Evolutionary conservation across 2,329 filamentous ascomycete species (phyloP).

Genomic region (Calonectria montana): DNA sequence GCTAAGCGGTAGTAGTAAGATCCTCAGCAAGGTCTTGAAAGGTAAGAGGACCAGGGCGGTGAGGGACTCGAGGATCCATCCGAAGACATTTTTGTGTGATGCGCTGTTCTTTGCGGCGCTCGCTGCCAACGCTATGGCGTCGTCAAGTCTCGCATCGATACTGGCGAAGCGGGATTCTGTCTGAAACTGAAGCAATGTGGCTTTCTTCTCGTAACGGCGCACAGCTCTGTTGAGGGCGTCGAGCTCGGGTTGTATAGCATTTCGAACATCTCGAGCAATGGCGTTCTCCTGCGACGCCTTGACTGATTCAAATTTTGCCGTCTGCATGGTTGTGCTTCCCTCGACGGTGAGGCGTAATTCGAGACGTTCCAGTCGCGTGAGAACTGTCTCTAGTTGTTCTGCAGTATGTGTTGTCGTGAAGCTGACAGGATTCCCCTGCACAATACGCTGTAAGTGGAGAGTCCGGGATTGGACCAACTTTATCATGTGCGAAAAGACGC

Average conservation of each 20-base stretch:
- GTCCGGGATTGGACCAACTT: conserved; percentile 84
- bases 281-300: conserved; percentile 55
- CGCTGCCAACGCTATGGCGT: conserved; percentile 84
- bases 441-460: conserved; percentile 81
- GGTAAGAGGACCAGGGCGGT: conserved; percentile 54
- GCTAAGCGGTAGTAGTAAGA: conserved; percentile 58
- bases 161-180: conserved; percentile 80
- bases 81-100: conserved; percentile 50
- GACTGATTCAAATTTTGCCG: conserved; percentile 46
- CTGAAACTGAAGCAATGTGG: conserved; percentile 78
- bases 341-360: conserved; percentile 62
- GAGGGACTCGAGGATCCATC: conserved; percentile 52
- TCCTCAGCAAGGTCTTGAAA: conserved; percentile 51
- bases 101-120: conserved; percentile 71
- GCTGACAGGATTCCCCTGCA: conserved; percentile 63
- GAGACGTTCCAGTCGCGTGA: conserved; percentile 75
- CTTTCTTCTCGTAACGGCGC: conserved; percentile 90
- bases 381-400: conserved; percentile 66
- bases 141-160: conserved; percentile 77
- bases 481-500: conserved; percentile 84
- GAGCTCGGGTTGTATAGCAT: conserved; percentile 80
- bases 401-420: conserved; percentile 43
- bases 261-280: conserved; percentile 69
- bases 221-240: conserved; percentile 91
- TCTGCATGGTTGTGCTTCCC: conserved; percentile 40